Conservation (phyloP, 2,329 filamentous ascomycete genomes). For the Thelonectria blattea region DNA sequence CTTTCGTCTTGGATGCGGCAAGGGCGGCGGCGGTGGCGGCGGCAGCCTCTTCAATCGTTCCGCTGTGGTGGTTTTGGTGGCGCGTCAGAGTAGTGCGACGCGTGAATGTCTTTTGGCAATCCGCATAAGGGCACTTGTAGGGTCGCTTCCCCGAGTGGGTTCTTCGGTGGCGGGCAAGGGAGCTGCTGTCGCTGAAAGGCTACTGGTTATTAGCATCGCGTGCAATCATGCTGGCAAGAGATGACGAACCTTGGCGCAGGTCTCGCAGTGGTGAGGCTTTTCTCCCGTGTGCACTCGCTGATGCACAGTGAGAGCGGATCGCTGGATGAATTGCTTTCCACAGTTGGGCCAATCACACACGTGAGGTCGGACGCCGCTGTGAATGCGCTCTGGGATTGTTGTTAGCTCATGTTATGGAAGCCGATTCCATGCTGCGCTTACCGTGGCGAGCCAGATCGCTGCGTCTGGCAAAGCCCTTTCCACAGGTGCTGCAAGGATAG, state of each 20-base stretch:
- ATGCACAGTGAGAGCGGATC: conserved; percentile 94
- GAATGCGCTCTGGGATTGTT: conserved; percentile 79
- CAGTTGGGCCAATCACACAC: conserved; percentile 89
- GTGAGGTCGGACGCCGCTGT: conserved; percentile 88
- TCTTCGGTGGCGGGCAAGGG: conserved; percentile 87
- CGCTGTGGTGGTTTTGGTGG: conserved; percentile 95
- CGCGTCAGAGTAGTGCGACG: conserved; percentile 92
- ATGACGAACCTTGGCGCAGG: conserved; percentile 84
- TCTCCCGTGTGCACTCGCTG: conserved; percentile 95
- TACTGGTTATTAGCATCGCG: conserved; percentile 45
- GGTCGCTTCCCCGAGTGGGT: conserved; percentile 96
- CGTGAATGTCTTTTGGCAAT: conserved; percentile 98
- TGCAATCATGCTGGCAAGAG: not conserved
- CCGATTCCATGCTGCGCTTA: conserved; percentile 54
- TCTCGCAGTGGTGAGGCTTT: conserved; percentile 97
- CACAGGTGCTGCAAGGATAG: conserved; percentile 88
- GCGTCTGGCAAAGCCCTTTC: conserved; percentile 88
- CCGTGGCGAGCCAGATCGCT: conserved; percentile 95
- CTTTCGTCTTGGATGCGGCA: conserved; percentile 58
- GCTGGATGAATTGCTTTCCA: conserved; percentile 96
- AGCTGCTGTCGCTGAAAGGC: conserved; percentile 97
- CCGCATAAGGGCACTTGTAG: conserved; percentile 96
- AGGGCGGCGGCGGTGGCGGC: conserved; percentile 86
- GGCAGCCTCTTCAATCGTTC: conserved; percentile 92
- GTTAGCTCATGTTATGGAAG: conserved; percentile 20